A percentile compares a stretch with the other conserved stretches of the same genome.
Evolutionary conservation across 2,329 filamentous ascomycete species (phyloP).

Genomic region (Colletotrichum orbiculare): DNA sequence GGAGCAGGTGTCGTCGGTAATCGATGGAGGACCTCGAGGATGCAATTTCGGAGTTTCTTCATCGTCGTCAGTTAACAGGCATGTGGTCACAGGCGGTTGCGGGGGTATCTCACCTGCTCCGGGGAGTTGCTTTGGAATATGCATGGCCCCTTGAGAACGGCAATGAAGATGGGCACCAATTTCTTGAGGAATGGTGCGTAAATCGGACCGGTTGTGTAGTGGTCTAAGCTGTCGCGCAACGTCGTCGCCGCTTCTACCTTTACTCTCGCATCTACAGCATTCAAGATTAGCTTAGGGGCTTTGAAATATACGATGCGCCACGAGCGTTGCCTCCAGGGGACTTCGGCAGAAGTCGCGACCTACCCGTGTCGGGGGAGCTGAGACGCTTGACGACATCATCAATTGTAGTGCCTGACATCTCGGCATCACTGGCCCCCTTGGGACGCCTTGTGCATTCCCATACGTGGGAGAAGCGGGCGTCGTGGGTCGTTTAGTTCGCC

Average conservation of each 20-base stretch:
- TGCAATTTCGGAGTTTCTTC: conserved; percentile 88
- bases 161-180: conserved; percentile 89
- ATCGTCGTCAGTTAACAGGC: conserved; percentile 38
- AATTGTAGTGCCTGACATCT: conserved; percentile 70
- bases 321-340: conserved; percentile 10
- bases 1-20: conserved; percentile 78
- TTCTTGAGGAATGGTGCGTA: conserved; percentile 87
- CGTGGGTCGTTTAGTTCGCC: conserved; percentile 35
- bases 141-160: conserved; percentile 84
- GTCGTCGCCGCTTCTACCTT: conserved; percentile 87
- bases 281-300: conserved; percentile 32
- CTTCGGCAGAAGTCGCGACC: conserved; percentile 38
- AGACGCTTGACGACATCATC: conserved; percentile 73
- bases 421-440: conserved; percentile 59
- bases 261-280: conserved; percentile 75
- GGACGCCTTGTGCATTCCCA: conserved; percentile 49
- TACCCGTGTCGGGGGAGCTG: conserved; percentile 66
- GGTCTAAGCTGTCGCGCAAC: conserved; percentile 90
- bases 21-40: conserved; percentile 94
- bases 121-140: conserved; percentile 91
- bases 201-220: conserved; percentile 81
- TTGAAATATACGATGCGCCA: conserved; percentile 17
- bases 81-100: not conserved
- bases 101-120: conserved; percentile 76
- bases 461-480: conserved; percentile 43